Evolutionary conservation across 2,329 filamentous ascomycete species (phyloP), one percentile per base, ranked within the genome.

Genomic region (Amesomyces nigricolor): DNA sequence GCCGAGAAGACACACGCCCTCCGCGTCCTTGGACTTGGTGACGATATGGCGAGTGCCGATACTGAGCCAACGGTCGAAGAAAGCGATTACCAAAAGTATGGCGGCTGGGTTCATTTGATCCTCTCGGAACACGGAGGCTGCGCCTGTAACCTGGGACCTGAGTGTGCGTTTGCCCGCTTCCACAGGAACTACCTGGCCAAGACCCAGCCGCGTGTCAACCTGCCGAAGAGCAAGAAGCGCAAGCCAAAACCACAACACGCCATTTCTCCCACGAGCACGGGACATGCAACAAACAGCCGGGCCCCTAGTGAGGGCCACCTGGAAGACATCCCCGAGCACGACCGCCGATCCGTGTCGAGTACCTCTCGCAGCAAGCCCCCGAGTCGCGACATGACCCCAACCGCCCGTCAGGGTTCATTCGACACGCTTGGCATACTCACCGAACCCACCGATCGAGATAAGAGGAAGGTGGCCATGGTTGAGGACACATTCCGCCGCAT

Each of bases 71-170:
- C 80, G 11, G 73, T 84, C 55, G 79, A 80, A 53, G 80, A 83
- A 19, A 72, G 75, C 0, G 85, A 88, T 60, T 85, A 85, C 57
- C 74, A 75, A 22, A 75, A 72, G 47, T 79, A 88, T 16, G 77
- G 78, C 13, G 77, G 77, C 14, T 89, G 85, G 81, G 81, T 89
- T 6, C 78, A 83, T 50, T 79, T 78, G 40, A 84, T 91, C 8
- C 77, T 91, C 6, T 86, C 87, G 16, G 87, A 91, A 66, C 88
- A 89, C 64, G 88, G 88, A 16, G 88, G 87, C 16, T 92, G 88
- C 70, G 88, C 88, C 4, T 92, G 88, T 68, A 80, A 86, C 54
- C 68, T 83, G 13, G 82, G 81, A 7, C 72, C 74, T 40, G 80
- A 85, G 55, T 87, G 83, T 64, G 80, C 82, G 2, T 86, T 87